Conservation (phyloP, 179 eudicot genomes). For the Camellia oleifera region DNA sequence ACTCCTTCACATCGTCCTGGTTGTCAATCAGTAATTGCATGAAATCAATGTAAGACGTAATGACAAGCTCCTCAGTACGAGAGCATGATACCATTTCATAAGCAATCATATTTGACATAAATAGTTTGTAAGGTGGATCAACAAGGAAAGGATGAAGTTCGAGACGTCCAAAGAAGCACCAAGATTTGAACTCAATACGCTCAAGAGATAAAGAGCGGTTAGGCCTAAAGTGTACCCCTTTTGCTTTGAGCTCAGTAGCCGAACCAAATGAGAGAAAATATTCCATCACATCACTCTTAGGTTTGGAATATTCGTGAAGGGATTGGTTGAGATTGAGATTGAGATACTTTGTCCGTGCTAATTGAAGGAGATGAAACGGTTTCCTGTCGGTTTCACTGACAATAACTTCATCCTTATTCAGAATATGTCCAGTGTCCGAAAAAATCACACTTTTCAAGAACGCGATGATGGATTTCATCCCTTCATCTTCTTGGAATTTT, state of each 20-base stretch:
- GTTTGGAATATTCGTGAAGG: not conserved
- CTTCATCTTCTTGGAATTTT: not conserved
- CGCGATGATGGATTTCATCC: not conserved
- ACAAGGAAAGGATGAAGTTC: not conserved
- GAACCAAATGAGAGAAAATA: not conserved
- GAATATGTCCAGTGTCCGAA: not conserved
- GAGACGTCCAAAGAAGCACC: not conserved
- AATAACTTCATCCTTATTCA: too few relatives aligned
- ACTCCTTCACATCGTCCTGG: conserved; percentile 5
- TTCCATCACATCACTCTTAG: too few relatives aligned
- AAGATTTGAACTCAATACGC: not conserved
- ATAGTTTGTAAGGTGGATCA: not conserved
- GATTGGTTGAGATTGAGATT: not conserved
- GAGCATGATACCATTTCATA: not conserved
- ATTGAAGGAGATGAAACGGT: conserved; percentile 3
- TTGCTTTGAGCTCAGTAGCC: not conserved
- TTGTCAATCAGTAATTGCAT: not conserved
- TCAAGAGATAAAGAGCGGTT: not conserved
- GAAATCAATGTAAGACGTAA: not conserved
- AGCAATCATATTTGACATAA: not conserved
- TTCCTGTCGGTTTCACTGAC: not conserved
- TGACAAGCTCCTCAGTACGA: not conserved
- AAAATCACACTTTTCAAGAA: not conserved
- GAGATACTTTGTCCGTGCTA: not conserved
- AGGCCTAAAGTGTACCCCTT: not conserved